Conservation (phyloP, 2,329 filamentous ascomycete genomes). For the Apiospora arundinis region DNA sequence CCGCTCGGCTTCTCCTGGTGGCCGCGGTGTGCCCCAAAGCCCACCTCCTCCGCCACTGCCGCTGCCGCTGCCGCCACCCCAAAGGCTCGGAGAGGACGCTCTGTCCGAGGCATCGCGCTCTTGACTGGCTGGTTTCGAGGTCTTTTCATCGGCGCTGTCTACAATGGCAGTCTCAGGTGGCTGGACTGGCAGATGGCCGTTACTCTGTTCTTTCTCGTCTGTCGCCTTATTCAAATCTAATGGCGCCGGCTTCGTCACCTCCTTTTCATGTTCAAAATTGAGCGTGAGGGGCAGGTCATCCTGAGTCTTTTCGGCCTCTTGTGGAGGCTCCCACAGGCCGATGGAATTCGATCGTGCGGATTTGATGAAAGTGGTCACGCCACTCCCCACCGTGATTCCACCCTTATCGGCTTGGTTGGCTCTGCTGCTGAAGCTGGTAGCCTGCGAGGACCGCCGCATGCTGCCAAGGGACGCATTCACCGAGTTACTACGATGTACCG, state of each 20-base stretch:
- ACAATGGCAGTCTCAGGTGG: neutral
- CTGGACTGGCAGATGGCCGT: conserved; percentile 26
- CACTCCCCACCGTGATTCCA: conserved; percentile 49
- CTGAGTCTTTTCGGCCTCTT: conserved; percentile 31
- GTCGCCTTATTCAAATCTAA: neutral
- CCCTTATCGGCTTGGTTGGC: conserved; percentile 33
- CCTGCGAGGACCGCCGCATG: conserved; percentile 40
- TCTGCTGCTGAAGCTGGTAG: conserved; percentile 27
- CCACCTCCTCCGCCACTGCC: conserved; percentile 40
- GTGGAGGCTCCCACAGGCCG: conserved; percentile 53
- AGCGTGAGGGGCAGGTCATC: conserved; percentile 49
- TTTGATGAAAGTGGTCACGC: conserved; percentile 31
- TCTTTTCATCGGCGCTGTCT: neutral
- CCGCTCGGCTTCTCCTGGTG: conserved; percentile 52
- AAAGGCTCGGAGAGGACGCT: conserved; percentile 34
- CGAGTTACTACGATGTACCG: conserved; percentile 52
- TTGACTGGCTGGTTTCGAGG: conserved; percentile 21
- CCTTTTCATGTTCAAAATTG: conserved; percentile 53
- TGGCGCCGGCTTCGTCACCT: conserved; percentile 31
- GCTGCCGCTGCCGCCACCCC: conserved; percentile 40
- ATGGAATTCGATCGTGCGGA: conserved; percentile 49
- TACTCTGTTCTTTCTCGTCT: neutral
- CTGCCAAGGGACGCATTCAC: conserved; percentile 48
- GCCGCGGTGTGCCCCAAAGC: conserved; percentile 51
- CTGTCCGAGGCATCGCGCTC: conserved; percentile 41